Percentiles rank a stretch among this genome's conserved stretches.
phyloP scores from a whole-genome alignment of 2,329 filamentous ascomycete species.

The Zopfia rhizophila region DNA sequence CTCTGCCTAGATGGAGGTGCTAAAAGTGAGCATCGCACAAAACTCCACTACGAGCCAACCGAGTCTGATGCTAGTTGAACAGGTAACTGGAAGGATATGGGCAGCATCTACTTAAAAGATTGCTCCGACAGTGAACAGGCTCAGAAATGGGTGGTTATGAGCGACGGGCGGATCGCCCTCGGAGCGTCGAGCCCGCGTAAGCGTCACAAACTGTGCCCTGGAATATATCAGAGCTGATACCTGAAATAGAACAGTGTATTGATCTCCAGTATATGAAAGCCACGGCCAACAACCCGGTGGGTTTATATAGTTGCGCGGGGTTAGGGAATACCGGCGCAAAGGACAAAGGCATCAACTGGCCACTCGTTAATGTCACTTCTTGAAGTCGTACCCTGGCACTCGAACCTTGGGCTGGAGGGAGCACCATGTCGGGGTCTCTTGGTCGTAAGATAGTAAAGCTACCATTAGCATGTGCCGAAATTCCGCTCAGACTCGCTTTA shows the following conservation, averaged over 20 bases:
- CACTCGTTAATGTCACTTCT: constrained; percentile 37
- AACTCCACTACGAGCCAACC: neutral
- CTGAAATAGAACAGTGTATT: constrained; percentile 36
- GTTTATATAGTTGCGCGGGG: constrained; percentile 43
- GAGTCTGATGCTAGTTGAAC: neutral
- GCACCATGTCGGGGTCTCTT: too few relatives aligned
- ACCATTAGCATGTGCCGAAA: too few relatives aligned
- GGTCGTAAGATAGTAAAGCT: too few relatives aligned
- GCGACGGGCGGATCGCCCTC: constrained; percentile 41
- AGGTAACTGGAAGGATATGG: constrained; percentile 48
- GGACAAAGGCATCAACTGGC: constrained; percentile 49
- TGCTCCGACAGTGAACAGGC: constrained; percentile 33
- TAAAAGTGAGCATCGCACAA: constrained; percentile 24
- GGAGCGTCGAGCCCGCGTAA: constrained; percentile 31
- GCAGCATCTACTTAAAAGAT: constrained; percentile 34
- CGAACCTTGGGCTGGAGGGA: too few relatives aligned
- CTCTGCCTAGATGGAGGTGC: constrained; percentile 44
- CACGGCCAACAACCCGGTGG: constrained; percentile 43
- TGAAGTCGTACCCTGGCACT: too few relatives aligned
- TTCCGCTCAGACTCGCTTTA: too few relatives aligned
- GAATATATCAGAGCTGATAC: constrained; percentile 9
- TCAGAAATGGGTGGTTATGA: constrained; percentile 41
- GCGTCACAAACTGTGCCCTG: constrained; percentile 4
- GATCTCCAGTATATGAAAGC: constrained; percentile 45
- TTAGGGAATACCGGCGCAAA: constrained; percentile 40